A percentile compares a stretch with the other conserved stretches of the same genome.
These are phyloP conservation scores for Hypsizygus ulmarius DNA, from an alignment of 1,284 basidiomycete species.

Conservation along the genomic window DNA sequence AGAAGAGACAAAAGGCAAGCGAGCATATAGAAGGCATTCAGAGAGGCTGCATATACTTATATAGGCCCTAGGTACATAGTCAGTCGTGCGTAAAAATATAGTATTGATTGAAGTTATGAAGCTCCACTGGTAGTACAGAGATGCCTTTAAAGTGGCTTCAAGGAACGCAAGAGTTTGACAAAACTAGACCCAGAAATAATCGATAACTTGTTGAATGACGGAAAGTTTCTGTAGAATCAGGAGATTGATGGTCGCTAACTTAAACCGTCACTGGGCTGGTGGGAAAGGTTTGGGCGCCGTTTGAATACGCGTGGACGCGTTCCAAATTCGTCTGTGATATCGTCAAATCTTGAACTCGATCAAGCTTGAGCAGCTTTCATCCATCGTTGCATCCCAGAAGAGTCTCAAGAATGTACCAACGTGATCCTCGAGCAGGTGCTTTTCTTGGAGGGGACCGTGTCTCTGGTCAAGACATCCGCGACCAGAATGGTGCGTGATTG, in stretches of 20 bases:
- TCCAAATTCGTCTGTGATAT: slow-evolving; percentile 10
- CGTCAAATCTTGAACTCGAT: slow-evolving; percentile 6
- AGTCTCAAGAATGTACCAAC: slow-evolving; percentile 65
- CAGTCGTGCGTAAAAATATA: too few relatives aligned
- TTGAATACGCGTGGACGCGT: slow-evolving; percentile 26
- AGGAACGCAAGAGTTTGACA: not conserved
- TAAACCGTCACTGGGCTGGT: too few relatives aligned
- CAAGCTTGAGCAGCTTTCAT: slow-evolving; percentile 1
- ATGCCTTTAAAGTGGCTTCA: not conserved
- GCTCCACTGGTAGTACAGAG: too few relatives aligned
- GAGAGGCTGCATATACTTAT: too few relatives aligned
- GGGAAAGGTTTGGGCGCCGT: slow-evolving; percentile 20
- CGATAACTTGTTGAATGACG: too few relatives aligned
- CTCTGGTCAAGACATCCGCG: slow-evolving; percentile 92
- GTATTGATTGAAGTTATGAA: too few relatives aligned
- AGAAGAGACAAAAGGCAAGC: too few relatives aligned
- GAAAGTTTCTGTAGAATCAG: too few relatives aligned
- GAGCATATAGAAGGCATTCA: too few relatives aligned
- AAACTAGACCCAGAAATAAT: not conserved
- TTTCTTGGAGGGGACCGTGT: slow-evolving; percentile 94
- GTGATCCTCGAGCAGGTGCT: slow-evolving; percentile 82
- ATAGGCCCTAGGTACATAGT: too few relatives aligned
- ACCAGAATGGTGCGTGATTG: slow-evolving; percentile 81
- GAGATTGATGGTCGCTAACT: too few relatives aligned
- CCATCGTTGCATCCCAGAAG: slow-evolving; percentile 5